phyloP scores from a whole-genome alignment of 2,329 filamentous ascomycete species.

The Hymenoscyphus occultus region DNA sequence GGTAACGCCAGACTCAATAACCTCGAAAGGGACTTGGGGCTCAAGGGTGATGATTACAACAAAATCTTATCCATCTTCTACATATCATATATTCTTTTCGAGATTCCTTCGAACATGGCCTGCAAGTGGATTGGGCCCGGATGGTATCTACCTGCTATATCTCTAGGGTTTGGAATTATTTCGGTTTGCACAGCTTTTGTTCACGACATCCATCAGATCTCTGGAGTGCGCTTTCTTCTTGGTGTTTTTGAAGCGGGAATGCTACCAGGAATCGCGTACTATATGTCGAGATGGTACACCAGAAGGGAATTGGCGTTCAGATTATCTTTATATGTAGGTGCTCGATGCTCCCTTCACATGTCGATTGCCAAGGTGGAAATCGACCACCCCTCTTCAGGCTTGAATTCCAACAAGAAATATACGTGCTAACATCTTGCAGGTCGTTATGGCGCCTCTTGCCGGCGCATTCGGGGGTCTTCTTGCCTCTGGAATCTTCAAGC shows the following conservation, averaged over 20 bases:
- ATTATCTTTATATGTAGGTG: conserved; percentile 55
- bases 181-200: conserved; percentile 67
- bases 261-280: conserved; percentile 68
- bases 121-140: conserved; percentile 72
- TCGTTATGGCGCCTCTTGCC: conserved; percentile 67
- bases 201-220: conserved; percentile 48
- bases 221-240: conserved; percentile 61
- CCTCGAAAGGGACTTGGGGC: conserved; percentile 57
- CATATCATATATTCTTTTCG: conserved; percentile 57
- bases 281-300: conserved; percentile 70
- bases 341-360: neutral
- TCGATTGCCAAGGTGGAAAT: neutral
- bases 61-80: conserved; percentile 66
- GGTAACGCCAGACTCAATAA: conserved; percentile 68
- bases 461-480: conserved; percentile 70
- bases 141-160: conserved; percentile 64
- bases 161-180: conserved; percentile 59
- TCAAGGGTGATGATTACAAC: conserved; percentile 67
- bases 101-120: conserved; percentile 63
- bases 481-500: conserved; percentile 59
- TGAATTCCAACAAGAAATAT: neutral
- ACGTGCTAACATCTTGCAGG: neutral
- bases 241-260: conserved; percentile 67
- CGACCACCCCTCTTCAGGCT: neutral
- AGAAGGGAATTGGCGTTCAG: conserved; percentile 65